Conservation (phyloP, 2,329 filamentous ascomycete species). For the Diplodia mutila region DNA sequence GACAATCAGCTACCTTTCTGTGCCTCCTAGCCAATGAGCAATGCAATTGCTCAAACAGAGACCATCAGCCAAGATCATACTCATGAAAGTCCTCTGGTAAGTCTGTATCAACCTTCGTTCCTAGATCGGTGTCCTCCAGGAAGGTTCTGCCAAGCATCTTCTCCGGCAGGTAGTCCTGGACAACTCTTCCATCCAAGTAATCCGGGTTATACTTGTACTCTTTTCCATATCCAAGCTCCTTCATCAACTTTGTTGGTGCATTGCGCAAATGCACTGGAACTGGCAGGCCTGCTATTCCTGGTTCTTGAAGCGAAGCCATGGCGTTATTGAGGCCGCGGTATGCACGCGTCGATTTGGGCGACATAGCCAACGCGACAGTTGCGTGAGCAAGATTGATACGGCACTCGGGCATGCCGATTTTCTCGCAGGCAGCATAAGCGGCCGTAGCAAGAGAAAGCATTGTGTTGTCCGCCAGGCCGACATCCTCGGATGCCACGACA, state of each 20-base stretch:
- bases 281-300: constrained; percentile 77
- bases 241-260: constrained; percentile 90
- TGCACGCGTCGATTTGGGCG: constrained; percentile 83
- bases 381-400: constrained; percentile 90
- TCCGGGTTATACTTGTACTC: constrained; percentile 98
- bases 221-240: constrained; percentile 84
- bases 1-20: too few species aligned
- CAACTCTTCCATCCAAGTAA: constrained; percentile 78
- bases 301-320: constrained; percentile 74
- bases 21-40: neutral
- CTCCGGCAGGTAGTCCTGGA: constrained; percentile 88
- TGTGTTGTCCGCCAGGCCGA: constrained; percentile 84
- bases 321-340: constrained; percentile 84
- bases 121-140: constrained; percentile 78
- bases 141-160: constrained; percentile 72
- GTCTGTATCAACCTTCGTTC: constrained; percentile 75
- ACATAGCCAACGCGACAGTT: constrained; percentile 76
- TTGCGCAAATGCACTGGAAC: constrained; percentile 89
- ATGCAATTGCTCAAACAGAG: neutral
- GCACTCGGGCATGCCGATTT: constrained; percentile 93
- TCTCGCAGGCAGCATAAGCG: constrained; percentile 84
- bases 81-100: constrained; percentile 41
- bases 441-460: constrained; percentile 84
- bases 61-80: constrained; percentile 18
- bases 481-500: constrained; percentile 91